Base-by-base conservation (phyloP, 768 basidiomycete species). In the Panellus pusillus region DNA sequence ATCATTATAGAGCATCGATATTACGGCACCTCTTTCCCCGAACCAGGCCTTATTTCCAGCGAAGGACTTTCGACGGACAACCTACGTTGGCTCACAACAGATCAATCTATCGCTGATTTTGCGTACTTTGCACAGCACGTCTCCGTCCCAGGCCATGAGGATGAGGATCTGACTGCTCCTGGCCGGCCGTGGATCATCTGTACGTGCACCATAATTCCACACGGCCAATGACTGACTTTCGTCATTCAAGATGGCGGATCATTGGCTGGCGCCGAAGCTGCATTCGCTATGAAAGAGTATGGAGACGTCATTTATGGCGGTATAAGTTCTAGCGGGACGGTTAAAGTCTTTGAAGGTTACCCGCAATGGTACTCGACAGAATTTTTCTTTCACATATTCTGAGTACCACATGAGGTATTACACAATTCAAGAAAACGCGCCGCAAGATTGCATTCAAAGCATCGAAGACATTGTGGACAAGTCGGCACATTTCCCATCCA, bases 401-500 rank as follows among this genome's bases (percentile, higher is more conserved):
- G 43, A 54, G n/a, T 29, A 14, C 27, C 7, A 48, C 43, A 1
- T 20, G 27, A 55, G 54, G 54, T 55, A 55, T 50, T 55, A 55
- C 48, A 50, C 47, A 29, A 50, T 55, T 28, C 54, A 55, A 46
- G 18, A 55, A 41, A 50, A 41, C 37, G 54, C 54, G 24, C 54
- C 54, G 17, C 47, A 50, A 29, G 54, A 55, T 29, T 55, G 54
- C 13, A 24, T 55, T 42, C 47, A n/a, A 15, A 50, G 44, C 18
- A 36, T 55, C 39, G 54, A 55, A 46, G 48, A 55, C 39, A 55
- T 55, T 15, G 48, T 55, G 13, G 48, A 55, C 11, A 55, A 55
- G 54, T 55, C 27, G 20, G 52, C 32, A 14, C 17, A 6, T 24
- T 13, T 20, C 20, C 45, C 32, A 41, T 27, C 40, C 17, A 37